Conservation (phyloP, 371 early-diverging fungal species). For the Dichotomocladium elegans region DNA sequence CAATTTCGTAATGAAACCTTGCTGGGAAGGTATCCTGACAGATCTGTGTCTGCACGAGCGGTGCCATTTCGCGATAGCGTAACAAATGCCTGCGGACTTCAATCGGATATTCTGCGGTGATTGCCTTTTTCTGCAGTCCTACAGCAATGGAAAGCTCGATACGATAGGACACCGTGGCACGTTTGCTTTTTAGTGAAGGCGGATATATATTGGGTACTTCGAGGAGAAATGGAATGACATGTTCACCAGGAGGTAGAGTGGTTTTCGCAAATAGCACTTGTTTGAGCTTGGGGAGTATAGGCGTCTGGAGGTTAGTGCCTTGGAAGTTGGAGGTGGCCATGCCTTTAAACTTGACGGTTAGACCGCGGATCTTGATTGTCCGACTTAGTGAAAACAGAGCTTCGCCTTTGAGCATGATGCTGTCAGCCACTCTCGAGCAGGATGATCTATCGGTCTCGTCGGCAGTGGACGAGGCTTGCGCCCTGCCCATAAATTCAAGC, state of each 20-base stretch:
- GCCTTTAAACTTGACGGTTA: constrained; percentile 18
- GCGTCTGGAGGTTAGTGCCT: not conserved
- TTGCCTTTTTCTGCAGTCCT: constrained; percentile 14
- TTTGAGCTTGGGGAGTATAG: constrained; percentile 20
- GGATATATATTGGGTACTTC: constrained; percentile 18
- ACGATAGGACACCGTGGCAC: constrained; percentile 16
- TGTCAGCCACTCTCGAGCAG: not conserved
- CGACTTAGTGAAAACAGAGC: constrained; percentile 10
- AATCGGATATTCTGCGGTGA: constrained; percentile 19
- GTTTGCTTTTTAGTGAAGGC: constrained; percentile 12
- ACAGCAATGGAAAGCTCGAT: constrained; percentile 14
- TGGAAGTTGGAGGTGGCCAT: not conserved
- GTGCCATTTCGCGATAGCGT: constrained; percentile 7
- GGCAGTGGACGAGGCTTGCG: not conserved
- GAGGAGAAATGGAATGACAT: constrained; percentile 16
- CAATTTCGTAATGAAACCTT: constrained; percentile 23
- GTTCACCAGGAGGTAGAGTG: constrained; percentile 12
- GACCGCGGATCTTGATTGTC: constrained; percentile 11
- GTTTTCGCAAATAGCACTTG: constrained; percentile 10
- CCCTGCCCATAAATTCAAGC: constrained; percentile 11
- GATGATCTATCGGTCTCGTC: not conserved
- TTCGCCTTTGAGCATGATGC: constrained; percentile 9
- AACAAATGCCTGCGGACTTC: constrained; percentile 14
- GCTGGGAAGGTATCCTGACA: constrained; percentile 18
- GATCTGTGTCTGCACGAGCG: constrained; percentile 9